Base-by-base conservation (phyloP, 192 early-diverging fungal species). In the Chytriomyces sp. region DNA sequence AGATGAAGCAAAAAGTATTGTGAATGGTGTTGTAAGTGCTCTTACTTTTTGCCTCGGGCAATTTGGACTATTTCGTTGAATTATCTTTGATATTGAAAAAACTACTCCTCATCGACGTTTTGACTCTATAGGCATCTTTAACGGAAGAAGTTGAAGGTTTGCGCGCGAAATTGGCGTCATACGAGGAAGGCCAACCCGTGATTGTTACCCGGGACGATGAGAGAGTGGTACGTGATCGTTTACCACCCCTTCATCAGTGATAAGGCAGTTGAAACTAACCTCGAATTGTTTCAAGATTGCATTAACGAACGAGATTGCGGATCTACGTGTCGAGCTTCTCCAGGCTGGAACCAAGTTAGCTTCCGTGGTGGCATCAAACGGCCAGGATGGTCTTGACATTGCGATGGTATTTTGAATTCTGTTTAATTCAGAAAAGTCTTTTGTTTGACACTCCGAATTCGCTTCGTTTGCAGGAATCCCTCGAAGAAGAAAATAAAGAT, bases 401-500 rank as follows among this genome's bases (percentile, higher is more conserved):
- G 53, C 53, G 53, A 57, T 57, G 53, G 53, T 57, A 20, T n/a
- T 13, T 18, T 18, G 0, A 20, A 0, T 20, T 57, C 2, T 57
- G 16, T 20, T 57, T 20, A 57, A 3, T 57, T 5, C 53, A 20
- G 53, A 1, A n/a, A 13, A 57, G 53, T 1, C 53, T 0, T 57
- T 35, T 35, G 35, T 35, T 35, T 35, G 35, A 35, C 35, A 35
- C 35, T 35, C 35, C 35, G 35, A 1, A 35, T 35, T 35, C 4
- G 35, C 23, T 23, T 60, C 18, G 4, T 60, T 2, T 64, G 13
- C 35, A 64, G 63, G 63, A 23, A 23, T 64, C 35, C 26, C 20
- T 64, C 1, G 63, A 64, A 43, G 35, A 64, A 26, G 63, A 64
- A 64, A 64, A 28, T 23, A 43, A 64, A 13, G 63, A 23, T 64